Evolutionary conservation across 768 basidiomycete genomes (phyloP), one percentile per base, ranked within the genome.

Genomic region (Leucosporidium yakuticum): DNA sequence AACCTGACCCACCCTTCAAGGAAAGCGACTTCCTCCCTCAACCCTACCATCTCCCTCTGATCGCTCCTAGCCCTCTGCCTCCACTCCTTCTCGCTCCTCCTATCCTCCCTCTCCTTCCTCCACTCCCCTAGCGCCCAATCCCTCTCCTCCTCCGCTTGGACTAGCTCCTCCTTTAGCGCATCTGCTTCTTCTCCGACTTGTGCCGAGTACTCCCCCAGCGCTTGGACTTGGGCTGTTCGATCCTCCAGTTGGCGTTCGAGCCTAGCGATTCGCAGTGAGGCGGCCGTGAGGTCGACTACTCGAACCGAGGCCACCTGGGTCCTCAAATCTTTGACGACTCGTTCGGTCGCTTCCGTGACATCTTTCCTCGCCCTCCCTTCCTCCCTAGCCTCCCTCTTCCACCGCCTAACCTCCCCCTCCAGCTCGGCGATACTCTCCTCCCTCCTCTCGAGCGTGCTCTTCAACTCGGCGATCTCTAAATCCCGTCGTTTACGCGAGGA

Each of bases 1-100:
- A 4, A 11, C 23, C 50, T 39, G 49, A 4, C 77, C 79, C 78
- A 88, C 85, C 9, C 88, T 76, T 21, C 87, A 84, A 44, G 87
- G 39, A 44, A 44, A 3, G 8, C 85, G 0, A 90, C 82, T 71
- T 86, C 86, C 69, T 67, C 48, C 60, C 60, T 36, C 55, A 71
- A 17, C 31, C 67, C 70, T 4, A 15, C 49, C 4, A 27, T 19
- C 29, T 71, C 70, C 32, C 70, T 34, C 64, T 6, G 19, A 32
- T 71, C 70, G 19, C 63, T 64, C 67, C 70, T 34, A 27, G 67
- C 66, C 11, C 70, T n/a, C 57, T 71, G 70, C 19, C 70, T 44
- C 70, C 70, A 71, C 44, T 71, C 70, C 64, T 71, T 71, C 31
- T 57, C 55, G 11, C 55, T 31, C 9, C 55, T 27, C 34, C 29